Evolutionary conservation across 768 basidiomycete species (phyloP).

Genomic region (Inosperma sp.): DNA sequence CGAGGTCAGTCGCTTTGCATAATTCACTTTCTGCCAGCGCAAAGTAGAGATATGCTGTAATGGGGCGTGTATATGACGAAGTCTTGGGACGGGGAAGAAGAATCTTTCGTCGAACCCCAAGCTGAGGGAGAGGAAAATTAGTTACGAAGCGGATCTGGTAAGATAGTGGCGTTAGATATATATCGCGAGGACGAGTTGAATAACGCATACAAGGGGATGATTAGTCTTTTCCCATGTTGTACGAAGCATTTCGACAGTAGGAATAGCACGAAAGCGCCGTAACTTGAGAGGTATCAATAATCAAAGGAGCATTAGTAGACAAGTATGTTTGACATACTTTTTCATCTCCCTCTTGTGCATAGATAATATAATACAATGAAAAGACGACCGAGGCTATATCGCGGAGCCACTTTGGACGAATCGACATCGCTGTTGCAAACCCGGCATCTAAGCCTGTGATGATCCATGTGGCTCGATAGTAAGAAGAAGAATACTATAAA

Average conservation of each 20-base stretch:
- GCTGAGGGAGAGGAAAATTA: slow-evolving; percentile 62
- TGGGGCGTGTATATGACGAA: slow-evolving; percentile 76
- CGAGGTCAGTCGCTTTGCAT: slow-evolving; percentile 65
- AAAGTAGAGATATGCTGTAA: slow-evolving; percentile 82
- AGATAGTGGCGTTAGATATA: slow-evolving; percentile 3
- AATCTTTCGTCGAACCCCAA: slow-evolving; percentile 69
- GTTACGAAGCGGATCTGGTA: slow-evolving; percentile 67
- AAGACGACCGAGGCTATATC: slow-evolving; percentile 85
- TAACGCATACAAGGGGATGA: slow-evolving; percentile 75
- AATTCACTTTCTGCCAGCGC: slow-evolving; percentile 61
- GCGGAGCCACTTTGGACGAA: slow-evolving; percentile 86
- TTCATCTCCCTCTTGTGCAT: slow-evolving; percentile 91
- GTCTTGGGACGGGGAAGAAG: slow-evolving; percentile 75
- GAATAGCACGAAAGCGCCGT: slow-evolving; percentile 85
- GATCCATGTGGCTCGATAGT: slow-evolving; percentile 96
- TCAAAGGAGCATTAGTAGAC: background rate
- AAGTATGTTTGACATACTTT: slow-evolving; percentile 51
- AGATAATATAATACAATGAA: slow-evolving; percentile 80
- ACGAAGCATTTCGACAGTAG: slow-evolving; percentile 94
- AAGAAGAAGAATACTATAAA: slow-evolving; percentile 79
- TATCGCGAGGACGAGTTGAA: slow-evolving; percentile 1
- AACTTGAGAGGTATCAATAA: slow-evolving; percentile 47
- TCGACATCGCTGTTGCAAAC: slow-evolving; percentile 92
- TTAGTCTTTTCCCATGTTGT: slow-evolving; percentile 95
- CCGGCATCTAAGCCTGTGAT: slow-evolving; percentile 93